These are phyloP conservation scores for Volutella citrinella DNA, from an alignment of 2,329 filamentous ascomycete species.

Conservation along the genomic window DNA sequence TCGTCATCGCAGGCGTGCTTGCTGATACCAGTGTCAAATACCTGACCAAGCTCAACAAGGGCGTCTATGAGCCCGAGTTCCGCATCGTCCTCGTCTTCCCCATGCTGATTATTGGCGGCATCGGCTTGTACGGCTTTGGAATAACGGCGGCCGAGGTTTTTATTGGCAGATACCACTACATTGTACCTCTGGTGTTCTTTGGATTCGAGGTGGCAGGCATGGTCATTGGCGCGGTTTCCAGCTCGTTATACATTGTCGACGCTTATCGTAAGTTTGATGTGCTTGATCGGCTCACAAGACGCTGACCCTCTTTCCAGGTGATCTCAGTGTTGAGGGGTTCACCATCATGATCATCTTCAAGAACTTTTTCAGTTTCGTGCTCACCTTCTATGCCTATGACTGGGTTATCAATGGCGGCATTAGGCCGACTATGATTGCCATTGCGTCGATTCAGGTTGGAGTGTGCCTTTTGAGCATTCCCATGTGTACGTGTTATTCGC, in stretches of 20 bases:
- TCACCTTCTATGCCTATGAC: conserved; percentile 81
- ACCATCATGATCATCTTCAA: conserved; percentile 92
- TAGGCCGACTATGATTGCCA: conserved; percentile 60
- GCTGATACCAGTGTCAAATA: conserved; percentile 69
- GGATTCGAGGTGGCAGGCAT: conserved; percentile 82
- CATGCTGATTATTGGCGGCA: conserved; percentile 72
- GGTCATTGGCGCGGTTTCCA: conserved; percentile 86
- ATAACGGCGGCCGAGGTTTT: conserved; percentile 63
- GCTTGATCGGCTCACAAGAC: no score
- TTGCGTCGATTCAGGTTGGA: conserved; percentile 74
- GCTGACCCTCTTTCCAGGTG: conserved; percentile 44
- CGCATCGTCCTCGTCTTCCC: conserved; percentile 79
- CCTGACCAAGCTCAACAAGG: conserved; percentile 72
- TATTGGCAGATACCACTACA: conserved; percentile 59
- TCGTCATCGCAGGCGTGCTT: conserved; percentile 69
- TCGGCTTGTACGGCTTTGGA: conserved; percentile 83
- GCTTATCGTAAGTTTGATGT: conserved; percentile 74
- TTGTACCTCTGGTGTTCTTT: conserved; percentile 79
- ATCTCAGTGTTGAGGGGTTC: conserved; percentile 83
- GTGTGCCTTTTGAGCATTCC: conserved; percentile 74
- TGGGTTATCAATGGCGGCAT: conserved; percentile 72
- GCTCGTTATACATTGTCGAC: conserved; percentile 86
- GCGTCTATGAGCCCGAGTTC: conserved; percentile 90
- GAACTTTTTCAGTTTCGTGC: conserved; percentile 84
- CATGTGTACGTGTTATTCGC: conserved; percentile 76